Conservation (phyloP, 352 stramenopile genomes). For the Pythium vanterpoolii region DNA sequence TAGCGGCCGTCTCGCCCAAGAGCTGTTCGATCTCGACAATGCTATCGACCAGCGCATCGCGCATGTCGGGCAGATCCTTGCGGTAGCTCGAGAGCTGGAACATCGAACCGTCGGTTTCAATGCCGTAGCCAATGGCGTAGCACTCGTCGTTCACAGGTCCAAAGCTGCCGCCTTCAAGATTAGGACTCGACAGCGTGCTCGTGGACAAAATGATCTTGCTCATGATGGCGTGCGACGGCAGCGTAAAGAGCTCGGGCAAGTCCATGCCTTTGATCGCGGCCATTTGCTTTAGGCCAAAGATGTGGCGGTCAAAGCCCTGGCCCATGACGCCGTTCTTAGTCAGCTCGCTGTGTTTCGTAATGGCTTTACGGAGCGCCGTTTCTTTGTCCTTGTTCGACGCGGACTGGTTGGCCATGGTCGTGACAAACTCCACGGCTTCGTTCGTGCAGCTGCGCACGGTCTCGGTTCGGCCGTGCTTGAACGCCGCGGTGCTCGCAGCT, state of each 20-base stretch:
- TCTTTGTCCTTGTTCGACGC: constrained; percentile 59
- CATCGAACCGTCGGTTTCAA: constrained; percentile 75
- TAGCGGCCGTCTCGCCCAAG: constrained; percentile 7
- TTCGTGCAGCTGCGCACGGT: constrained; percentile 89
- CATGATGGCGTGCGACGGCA: constrained; percentile 77
- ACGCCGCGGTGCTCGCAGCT: constrained; percentile 85
- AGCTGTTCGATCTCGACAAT: constrained; percentile 63
- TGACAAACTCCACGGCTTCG: constrained; percentile 76
- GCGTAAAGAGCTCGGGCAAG: constrained; percentile 73
- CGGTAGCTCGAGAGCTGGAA: constrained; percentile 88
- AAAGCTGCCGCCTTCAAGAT: constrained; percentile 87
- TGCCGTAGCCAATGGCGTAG: constrained; percentile 90
- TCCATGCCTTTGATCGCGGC: constrained; percentile 52
- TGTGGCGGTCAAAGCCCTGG: constrained; percentile 86
- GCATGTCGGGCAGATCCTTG: constrained; percentile 67
- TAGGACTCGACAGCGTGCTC: constrained; percentile 82
- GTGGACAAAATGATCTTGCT: constrained; percentile 90
- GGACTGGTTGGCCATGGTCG: constrained; percentile 55
- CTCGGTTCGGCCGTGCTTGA: constrained; percentile 90
- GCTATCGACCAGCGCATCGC: constrained; percentile 70
- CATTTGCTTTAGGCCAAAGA: constrained; percentile 80
- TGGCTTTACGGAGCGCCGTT: constrained; percentile 54
- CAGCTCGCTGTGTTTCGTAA: constrained; percentile 87
- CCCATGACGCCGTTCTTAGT: constrained; percentile 91
- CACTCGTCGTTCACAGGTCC: constrained; percentile 87